Percentiles rank a stretch among this genome's conserved stretches.
Conservation (phyloP, 176 grass and related monocot genomes). For the Hsuehochloa calcarea region DNA sequence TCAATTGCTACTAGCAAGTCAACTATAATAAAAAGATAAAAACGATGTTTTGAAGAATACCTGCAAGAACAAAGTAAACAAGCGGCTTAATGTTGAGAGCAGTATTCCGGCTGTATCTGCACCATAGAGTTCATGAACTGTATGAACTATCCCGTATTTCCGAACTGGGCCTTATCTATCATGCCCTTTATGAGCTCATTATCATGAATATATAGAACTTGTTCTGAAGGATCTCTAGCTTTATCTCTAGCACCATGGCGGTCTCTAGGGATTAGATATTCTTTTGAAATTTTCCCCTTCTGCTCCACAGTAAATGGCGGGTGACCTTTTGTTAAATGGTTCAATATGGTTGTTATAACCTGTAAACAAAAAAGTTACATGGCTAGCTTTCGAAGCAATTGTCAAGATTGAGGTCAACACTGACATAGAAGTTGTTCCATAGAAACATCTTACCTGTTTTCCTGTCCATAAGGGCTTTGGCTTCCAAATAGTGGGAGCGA, state of each 20-base stretch:
- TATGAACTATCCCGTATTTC: slow-evolving; percentile 80
- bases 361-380: slow-evolving; percentile 29
- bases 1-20: neutral
- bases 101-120: slow-evolving; percentile 71
- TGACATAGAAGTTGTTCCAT: neutral
- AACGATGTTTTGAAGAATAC: slow-evolving; percentile 31
- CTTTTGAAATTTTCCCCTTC: slow-evolving; percentile 62
- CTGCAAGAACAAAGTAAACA: slow-evolving; percentile 94
- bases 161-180: slow-evolving; percentile 92
- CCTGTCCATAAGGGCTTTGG: slow-evolving; percentile 83
- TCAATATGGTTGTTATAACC: slow-evolving; percentile 93
- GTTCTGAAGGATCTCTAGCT: slow-evolving; percentile 25
- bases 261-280: slow-evolving; percentile 46
- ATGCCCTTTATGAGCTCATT: slow-evolving; percentile 92
- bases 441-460: slow-evolving; percentile 67
- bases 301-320: slow-evolving; percentile 69
- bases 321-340: slow-evolving; percentile 76
- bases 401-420: neutral
- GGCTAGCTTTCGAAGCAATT: neutral
- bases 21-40: slow-evolving; percentile 12
- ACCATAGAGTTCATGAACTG: slow-evolving; percentile 89
- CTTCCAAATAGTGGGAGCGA: slow-evolving; percentile 65
- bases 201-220: slow-evolving; percentile 45
- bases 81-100: slow-evolving; percentile 82
- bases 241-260: neutral